These are phyloP conservation scores for Cinnamomum chago DNA, from an alignment of 164 flowering plant species.

Conservation along the genomic window DNA sequence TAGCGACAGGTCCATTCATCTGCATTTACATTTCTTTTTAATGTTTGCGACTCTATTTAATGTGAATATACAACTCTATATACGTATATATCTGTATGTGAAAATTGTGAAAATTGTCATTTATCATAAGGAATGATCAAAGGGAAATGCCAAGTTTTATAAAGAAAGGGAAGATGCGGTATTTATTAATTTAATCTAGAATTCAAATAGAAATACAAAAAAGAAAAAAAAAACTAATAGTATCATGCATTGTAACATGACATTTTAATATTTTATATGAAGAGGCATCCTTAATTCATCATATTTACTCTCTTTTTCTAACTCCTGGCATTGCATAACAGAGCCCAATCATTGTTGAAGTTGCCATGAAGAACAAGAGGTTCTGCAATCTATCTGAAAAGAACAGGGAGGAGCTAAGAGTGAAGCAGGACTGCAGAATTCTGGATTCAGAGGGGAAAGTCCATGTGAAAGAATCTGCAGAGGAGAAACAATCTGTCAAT, in stretches of 20 bases:
- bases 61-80: not conserved
- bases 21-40: not conserved
- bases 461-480: not conserved
- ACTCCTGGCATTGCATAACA: not conserved
- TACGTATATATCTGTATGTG: not conserved
- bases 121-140: not conserved
- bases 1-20: not conserved
- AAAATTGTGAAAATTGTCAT: not conserved
- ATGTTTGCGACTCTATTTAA: not conserved
- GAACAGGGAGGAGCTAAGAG: not conserved
- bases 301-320: not conserved
- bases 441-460: slow-evolving; percentile 5
- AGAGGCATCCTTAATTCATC: not conserved
- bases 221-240: no score
- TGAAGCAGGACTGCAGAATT: not conserved
- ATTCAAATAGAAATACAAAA: no score
- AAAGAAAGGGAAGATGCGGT: not conserved
- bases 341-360: not conserved
- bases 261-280: not conserved
- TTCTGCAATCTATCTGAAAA: not conserved
- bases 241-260: not conserved
- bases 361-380: not conserved
- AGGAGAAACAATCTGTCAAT: slow-evolving; percentile 2
- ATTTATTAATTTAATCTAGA: no score
- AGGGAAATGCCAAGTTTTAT: not conserved